phyloP scores from a whole-genome alignment of 495 filamentous ascomycete species.

The Penicillium argentinense region DNA sequence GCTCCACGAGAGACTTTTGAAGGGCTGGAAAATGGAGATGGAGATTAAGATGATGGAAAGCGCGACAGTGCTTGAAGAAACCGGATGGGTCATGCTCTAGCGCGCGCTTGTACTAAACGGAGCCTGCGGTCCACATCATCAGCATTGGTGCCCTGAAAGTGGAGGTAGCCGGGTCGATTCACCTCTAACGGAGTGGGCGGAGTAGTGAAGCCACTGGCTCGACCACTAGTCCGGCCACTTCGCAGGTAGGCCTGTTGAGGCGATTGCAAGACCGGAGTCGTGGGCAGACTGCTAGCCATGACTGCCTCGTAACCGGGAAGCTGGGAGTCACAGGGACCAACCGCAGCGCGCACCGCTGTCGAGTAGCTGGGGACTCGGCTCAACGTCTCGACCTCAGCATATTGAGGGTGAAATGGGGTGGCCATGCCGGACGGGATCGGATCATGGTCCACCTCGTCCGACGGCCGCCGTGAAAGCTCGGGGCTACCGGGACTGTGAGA shows the following conservation, averaged over 20 bases:
- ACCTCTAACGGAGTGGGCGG: conserved; percentile 35
- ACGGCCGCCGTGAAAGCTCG: conserved; percentile 55
- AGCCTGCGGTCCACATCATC: conserved; percentile 43
- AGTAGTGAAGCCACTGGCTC: conserved; percentile 25
- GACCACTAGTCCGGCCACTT: conserved; percentile 31
- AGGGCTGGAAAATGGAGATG: not conserved
- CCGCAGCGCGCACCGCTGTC: conserved; percentile 66
- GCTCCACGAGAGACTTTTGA: not conserved
- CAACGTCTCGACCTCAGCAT: conserved; percentile 59
- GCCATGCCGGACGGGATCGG: conserved; percentile 49
- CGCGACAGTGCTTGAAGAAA: not conserved
- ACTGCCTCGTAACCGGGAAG: conserved; percentile 56
- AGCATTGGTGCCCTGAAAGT: conserved; percentile 26
- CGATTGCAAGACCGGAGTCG: conserved; percentile 32
- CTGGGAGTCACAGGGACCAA: conserved; percentile 46
- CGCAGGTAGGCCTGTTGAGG: conserved; percentile 45
- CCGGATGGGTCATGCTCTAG: conserved; percentile 19
- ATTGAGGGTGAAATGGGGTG: conserved; percentile 64
- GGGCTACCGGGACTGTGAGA: conserved; percentile 40
- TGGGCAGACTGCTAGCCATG: conserved; percentile 33
- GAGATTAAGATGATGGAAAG: not conserved
- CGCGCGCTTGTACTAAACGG: conserved; percentile 42
- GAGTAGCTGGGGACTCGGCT: conserved; percentile 79
- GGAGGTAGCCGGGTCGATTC: conserved; percentile 30
- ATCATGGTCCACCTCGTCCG: conserved; percentile 56